These are phyloP conservation scores for Metschnikowia cerradonensis DNA, from an alignment of 805 yeast species.

Conservation along the genomic window DNA sequence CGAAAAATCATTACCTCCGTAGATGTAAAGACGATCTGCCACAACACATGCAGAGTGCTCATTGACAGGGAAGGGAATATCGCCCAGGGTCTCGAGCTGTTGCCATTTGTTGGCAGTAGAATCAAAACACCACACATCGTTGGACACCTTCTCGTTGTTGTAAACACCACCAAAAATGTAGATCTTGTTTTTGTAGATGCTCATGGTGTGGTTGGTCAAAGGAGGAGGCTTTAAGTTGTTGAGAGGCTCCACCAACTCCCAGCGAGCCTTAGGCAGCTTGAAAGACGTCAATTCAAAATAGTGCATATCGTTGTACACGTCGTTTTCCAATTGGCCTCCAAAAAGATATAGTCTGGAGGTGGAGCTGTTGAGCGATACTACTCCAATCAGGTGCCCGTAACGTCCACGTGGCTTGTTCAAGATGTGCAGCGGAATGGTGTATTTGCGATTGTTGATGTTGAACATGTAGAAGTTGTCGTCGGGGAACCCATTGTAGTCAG, in stretches of 20 bases:
- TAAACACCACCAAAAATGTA: conserved; percentile 90
- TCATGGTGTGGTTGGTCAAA: conserved; percentile 87
- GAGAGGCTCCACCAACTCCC: conserved; percentile 68
- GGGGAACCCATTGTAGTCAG: conserved; percentile 68
- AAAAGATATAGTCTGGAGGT: conserved; percentile 66
- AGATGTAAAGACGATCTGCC: conserved; percentile 72
- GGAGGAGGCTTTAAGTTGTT: conserved; percentile 63
- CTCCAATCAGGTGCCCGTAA: conserved; percentile 88
- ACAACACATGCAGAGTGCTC: conserved; percentile 86
- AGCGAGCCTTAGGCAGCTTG: conserved; percentile 74
- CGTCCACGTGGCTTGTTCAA: conserved; percentile 77
- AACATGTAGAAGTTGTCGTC: conserved; percentile 89
- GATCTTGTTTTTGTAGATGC: conserved; percentile 69
- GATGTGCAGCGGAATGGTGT: conserved; percentile 43
- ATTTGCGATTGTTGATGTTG: conserved; percentile 48
- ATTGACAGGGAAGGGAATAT: conserved; percentile 79
- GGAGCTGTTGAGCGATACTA: conserved; percentile 49
- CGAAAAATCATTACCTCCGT: conserved; percentile 81
- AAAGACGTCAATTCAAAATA: conserved; percentile 84
- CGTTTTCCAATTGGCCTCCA: conserved; percentile 92
- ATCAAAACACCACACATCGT: conserved; percentile 79
- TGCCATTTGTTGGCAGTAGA: conserved; percentile 68
- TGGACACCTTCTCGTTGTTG: conserved; percentile 60
- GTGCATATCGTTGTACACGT: conserved; percentile 78
- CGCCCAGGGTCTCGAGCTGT: conserved; percentile 63